These are phyloP conservation scores for Fraxinus ornus DNA, from an alignment of 305 asterid genomes.

Conservation along the genomic window DNA sequence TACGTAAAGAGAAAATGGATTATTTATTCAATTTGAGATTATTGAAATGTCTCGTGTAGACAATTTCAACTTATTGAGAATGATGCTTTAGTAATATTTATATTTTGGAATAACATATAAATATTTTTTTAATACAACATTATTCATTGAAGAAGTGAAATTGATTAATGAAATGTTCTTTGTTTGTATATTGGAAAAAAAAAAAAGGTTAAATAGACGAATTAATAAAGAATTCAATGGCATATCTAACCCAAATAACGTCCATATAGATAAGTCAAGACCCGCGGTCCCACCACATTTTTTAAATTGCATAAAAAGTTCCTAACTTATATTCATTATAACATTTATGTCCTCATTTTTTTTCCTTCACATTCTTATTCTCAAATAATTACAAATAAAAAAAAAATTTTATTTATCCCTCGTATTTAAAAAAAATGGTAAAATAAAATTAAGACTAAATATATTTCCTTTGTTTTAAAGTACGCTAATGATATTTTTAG, in stretches of 20 bases:
- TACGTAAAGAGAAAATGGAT: background rate
- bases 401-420: too few relatives aligned
- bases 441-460: background rate
- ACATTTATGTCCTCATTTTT: background rate
- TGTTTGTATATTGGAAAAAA: background rate
- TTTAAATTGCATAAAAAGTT: background rate
- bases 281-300: background rate
- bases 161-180: background rate
- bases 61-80: background rate
- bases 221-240: background rate
- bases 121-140: too few relatives aligned
- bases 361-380: background rate
- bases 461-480: background rate
- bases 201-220: background rate
- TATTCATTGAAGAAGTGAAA: background rate
- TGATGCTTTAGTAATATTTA: too few relatives aligned
- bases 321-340: background rate
- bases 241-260: background rate
- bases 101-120: background rate
- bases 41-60: background rate
- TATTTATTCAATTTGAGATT: background rate
- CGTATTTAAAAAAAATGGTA: too few relatives aligned
- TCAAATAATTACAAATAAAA: background rate
- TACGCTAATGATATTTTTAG: background rate
- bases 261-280: background rate